Evolutionary conservation across 2,329 filamentous ascomycete genomes (phyloP).

Genomic region (Cryphonectria naterciae): DNA sequence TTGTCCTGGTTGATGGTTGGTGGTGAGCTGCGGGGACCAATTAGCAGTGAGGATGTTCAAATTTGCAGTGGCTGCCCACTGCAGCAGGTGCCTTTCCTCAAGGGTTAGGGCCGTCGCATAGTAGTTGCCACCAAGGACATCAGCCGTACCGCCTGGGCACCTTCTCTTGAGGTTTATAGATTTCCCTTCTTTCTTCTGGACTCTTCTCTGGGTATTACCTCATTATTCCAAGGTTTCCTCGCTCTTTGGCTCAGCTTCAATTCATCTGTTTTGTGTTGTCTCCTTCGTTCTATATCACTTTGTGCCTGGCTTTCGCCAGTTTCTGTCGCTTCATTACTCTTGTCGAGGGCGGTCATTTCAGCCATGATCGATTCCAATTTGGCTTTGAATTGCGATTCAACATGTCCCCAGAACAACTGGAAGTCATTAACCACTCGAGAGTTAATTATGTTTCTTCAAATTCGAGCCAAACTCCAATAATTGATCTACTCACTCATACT

Average conservation of each 20-base stretch:
- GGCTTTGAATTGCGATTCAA: neutral
- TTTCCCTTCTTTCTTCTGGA: too few relatives aligned
- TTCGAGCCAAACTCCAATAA: neutral
- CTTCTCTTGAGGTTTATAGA: too few relatives aligned
- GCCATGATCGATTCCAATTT: neutral
- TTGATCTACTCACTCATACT: neutral
- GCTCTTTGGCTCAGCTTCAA: too few relatives aligned
- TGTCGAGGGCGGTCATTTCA: neutral
- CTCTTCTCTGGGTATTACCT: too few relatives aligned
- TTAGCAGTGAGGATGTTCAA: neutral
- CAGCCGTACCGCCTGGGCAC: neutral
- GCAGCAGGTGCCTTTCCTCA: neutral
- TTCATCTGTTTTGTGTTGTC: neutral
- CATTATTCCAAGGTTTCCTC: too few relatives aligned
- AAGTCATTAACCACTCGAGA: neutral
- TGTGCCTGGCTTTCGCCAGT: neutral
- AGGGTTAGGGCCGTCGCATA: neutral
- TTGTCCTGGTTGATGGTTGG: neutral
- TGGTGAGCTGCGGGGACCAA: neutral
- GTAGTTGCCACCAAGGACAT: neutral
- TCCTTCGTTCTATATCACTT: neutral
- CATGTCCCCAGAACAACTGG: neutral
- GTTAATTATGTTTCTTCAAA: neutral
- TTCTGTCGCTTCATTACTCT: neutral
- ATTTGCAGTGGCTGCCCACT: neutral